phyloP scores from a whole-genome alignment of 495 filamentous ascomycete species.

The Amphirosellinia nigrospora region DNA sequence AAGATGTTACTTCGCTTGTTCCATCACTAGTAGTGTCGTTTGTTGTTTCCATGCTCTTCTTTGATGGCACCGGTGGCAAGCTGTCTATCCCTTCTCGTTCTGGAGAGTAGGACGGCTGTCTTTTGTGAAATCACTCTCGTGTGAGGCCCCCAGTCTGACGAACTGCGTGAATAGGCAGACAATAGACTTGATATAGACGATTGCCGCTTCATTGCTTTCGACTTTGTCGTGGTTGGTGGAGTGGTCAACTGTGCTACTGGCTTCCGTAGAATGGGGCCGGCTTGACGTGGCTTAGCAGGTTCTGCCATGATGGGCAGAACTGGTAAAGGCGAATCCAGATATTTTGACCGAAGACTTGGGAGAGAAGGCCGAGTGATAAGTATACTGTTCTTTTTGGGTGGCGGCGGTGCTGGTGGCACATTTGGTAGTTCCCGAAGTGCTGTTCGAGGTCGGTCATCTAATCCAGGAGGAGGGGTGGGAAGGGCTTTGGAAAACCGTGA shows the following conservation, averaged over 20 bases:
- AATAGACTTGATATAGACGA: constrained; percentile 54
- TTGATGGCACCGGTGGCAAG: constrained; percentile 26
- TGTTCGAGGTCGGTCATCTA: constrained; percentile 29
- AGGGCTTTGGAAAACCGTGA: constrained; percentile 48
- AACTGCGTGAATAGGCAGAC: constrained; percentile 52
- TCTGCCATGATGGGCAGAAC: constrained; percentile 28
- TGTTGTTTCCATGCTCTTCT: constrained; percentile 23
- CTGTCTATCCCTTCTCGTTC: constrained; percentile 35
- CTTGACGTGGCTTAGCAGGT: constrained; percentile 23
- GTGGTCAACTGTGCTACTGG: constrained; percentile 34
- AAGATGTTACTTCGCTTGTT: constrained; percentile 25
- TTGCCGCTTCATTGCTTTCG: constrained; percentile 37
- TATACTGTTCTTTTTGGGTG: constrained; percentile 36
- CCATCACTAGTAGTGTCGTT: constrained; percentile 25
- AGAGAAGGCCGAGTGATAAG: constrained; percentile 27
- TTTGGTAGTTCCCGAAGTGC: constrained; percentile 28
- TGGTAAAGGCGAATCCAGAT: constrained; percentile 32
- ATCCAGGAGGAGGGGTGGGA: constrained; percentile 35
- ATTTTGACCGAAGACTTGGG: constrained; percentile 26
- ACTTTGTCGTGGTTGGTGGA: constrained; percentile 26
- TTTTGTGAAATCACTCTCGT: constrained; percentile 41
- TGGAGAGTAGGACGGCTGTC: constrained; percentile 44
- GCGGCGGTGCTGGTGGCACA: constrained; percentile 32
- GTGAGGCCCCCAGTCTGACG: constrained; percentile 45
- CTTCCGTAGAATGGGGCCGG: constrained; percentile 36